Base-by-base conservation (phyloP, 805 yeast genomes). In the Clavispora vitiphila region DNA sequence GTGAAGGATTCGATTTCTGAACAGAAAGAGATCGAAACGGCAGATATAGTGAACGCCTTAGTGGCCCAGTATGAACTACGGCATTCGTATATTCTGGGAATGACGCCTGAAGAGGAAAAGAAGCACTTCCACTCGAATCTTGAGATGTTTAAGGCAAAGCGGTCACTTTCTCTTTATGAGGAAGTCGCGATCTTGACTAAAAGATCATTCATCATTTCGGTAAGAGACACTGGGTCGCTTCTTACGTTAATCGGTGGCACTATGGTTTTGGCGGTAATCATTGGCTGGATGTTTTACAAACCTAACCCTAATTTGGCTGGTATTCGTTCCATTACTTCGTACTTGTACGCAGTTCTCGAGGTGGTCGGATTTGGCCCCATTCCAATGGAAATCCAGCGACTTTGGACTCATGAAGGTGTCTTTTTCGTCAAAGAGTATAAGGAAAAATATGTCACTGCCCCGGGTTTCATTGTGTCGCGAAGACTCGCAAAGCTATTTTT, bases 261-360 rank as follows among this genome's bases (percentile, higher is more conserved):
- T 0, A 39, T 76, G 0, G 49, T 81, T 5, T 62, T 85, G 47
- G 83, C 88, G 0, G 55, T 78, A 2, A 63, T 80, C n/a, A 63
- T 76, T 32, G 96, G 96, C 0, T 85, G 93, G 89, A 72, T 87
- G 32, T 87, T 81, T 54, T 82, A 62, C 56, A 76, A 76, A 49
- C 89, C 89, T 3, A 76, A 72, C 15, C 70, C 73, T 3, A 67
- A 77, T 10, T 48, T 80, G 26, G 72, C 80, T 1, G 95, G 95
- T 5, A 72, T 85, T 16, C 63, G 95, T 47, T 73, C 95, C 11
- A 56, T 57, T 18, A 69, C 71, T 1, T 68, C 73, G 1, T 29
- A 51, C 12, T 50, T 68, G 16, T 69, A 68, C 47, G 65, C 64
- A 6, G 50, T 65, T 51, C 39, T 69, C 32, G 74, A 69, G 43